Base-by-base conservation (phyloP, 306 rosid genomes). In the Psophocarpus tetragonolobus region DNA sequence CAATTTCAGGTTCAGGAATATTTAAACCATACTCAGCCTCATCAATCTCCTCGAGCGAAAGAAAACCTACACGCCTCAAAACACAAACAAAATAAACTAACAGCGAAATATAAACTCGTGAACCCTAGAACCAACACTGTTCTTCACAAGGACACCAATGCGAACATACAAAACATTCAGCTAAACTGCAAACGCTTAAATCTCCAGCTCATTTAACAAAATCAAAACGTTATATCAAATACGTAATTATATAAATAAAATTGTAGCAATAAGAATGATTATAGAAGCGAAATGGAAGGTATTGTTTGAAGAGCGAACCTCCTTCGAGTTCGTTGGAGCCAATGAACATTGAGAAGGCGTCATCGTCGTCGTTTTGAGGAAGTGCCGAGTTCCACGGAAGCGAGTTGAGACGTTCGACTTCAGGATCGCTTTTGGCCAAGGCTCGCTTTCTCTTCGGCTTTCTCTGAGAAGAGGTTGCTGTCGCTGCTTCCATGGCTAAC, bases 281-380 rank as follows among this genome's bases (percentile, higher is more conserved):
- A 0, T 1, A 60, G 51, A 73, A 76, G 30, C 5, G 4, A 76
- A 65, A 51, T 24, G 17, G 15, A n/a, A 51, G 38, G 60, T 63
- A 17, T n/a, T 12, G 18, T 5, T 68, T 14, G 8, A 47, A 20
- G 29, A 73, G 36, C 18, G 48, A 86, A 88, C 97, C 97, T 91
- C 98, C 98, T 90, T 93, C 97, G 27, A 91, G 93, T 81, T 91
- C 93, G 63, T 84, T 90, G 20, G 93, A 78, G 74, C 95, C 97
- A 32, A 70, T 82, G 72, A 88, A 60, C 24, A 85, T 29, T 21
- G 96, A 77, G 81, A 91, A 88, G 0, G 85, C 48, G 41, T 85
- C 80, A 0, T 78, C 87, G 6, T 90, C 82, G 5, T 64, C 77
- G 0, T 72, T 32, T 71, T 42, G 75, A 39, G 95, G 81, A 35